Percentiles rank a stretch among this genome's conserved stretches.
phyloP scores from a whole-genome alignment of 139 green algal genomes.

The Haematococcus sp. region DNA sequence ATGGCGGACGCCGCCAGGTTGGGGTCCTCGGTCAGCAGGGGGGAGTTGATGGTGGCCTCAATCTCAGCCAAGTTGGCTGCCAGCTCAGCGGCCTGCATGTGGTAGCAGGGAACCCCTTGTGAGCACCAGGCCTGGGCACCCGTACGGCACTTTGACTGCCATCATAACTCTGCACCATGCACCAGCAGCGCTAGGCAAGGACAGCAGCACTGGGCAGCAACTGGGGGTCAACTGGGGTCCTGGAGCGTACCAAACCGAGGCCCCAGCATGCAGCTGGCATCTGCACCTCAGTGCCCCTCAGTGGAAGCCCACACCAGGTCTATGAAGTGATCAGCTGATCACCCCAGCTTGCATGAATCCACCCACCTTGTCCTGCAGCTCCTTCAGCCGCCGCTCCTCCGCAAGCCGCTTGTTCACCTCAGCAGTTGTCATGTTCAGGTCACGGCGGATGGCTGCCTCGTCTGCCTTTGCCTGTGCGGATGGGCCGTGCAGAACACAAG shows the following conservation, averaged over 20 bases:
- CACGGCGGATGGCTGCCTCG: slow-evolving; percentile 26
- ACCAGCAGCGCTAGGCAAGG: neutral
- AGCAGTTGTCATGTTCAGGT: slow-evolving; percentile 23
- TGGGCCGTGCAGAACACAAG: no score
- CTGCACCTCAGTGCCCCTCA: no score
- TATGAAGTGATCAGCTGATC: no score
- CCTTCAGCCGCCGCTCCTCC: slow-evolving; percentile 35
- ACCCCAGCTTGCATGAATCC: no score
- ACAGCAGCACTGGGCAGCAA: neutral
- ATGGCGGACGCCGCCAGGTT: slow-evolving; percentile 30
- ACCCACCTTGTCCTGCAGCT: slow-evolving; percentile 6
- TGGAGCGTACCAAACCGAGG: no score
- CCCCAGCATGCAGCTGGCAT: neutral
- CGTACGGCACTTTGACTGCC: no score
- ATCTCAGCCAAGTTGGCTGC: slow-evolving; percentile 39
- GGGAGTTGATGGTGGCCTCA: slow-evolving; percentile 31
- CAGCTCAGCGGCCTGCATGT: slow-evolving; percentile 17
- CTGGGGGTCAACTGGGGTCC: no score
- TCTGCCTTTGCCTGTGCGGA: slow-evolving; percentile 18
- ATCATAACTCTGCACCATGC: no score
- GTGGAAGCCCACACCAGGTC: no score
- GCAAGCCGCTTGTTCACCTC: slow-evolving; percentile 39
- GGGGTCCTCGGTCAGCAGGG: slow-evolving; percentile 51
- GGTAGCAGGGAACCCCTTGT: no score
- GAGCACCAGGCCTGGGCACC: no score